Base-by-base conservation (phyloP, 2,329 filamentous ascomycete species). In the Cordyceps tenuipes region DNA sequence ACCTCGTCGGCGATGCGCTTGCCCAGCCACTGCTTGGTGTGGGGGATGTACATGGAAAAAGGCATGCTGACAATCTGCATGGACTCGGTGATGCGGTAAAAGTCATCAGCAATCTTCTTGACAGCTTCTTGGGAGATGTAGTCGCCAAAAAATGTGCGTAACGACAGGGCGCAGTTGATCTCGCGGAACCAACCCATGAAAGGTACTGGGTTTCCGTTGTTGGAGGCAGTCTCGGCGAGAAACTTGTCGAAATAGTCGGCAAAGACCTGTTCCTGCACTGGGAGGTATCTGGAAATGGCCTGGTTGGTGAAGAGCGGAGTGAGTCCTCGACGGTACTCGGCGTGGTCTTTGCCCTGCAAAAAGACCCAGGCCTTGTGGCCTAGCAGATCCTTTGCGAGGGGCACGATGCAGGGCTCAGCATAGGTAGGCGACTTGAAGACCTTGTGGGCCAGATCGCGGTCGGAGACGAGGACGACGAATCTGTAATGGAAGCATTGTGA, bases 31-130 rank as follows among this genome's bases (percentile, higher is more conserved):
- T 82, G 82, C 76, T 89, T 90, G 59, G 87, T 90, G 73, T 82
- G 90, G 0, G 88, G 89, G 15, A 92, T 72, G 66, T 91, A 89
- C 68, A 91, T 83, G 0, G 75, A 77, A 0, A 78, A 60, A 3
- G 89, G 88, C 67, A 91, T 84, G 73, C 91, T 91, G 76, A 92
- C 89, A 23, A 92, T 80, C 71, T 92, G 89, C 48, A 92, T 80
- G 0, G 89, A 88, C 23, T 85, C 88, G 5, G 89, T 92, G 66
- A 89, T 87, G 62, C 85, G 78, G 72, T 90, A 91, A 72, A 89
- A 92, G 72, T 92, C 88, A 68, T 91, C 84, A 19, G 88, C 86
- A 61, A 92, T 89, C 71, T 81, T 86, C 76, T 89, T 86, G 61
- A 92, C 82, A 5, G 83, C 81, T 62, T 84, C 82, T 48, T 90